Base-by-base conservation (phyloP, 805 yeast genomes). In the Wickerhamiella galacta region DNA sequence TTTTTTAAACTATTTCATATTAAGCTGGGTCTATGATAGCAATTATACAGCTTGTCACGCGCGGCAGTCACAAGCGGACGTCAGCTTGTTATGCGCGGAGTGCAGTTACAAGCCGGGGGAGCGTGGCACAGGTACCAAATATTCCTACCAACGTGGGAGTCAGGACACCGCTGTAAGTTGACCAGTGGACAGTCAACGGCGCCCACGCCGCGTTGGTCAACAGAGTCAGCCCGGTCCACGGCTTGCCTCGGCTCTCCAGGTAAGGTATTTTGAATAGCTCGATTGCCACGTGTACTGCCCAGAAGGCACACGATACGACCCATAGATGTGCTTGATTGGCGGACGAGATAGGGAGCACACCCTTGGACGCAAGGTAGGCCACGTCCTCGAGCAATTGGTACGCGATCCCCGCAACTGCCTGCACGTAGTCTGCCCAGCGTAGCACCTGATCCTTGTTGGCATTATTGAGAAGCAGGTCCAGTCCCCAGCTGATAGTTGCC, bases 131-230 rank as follows among this genome's bases (percentile, higher is more conserved):
- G 2, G 61, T 41, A 2, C 65, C 65, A 19, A 60, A 38, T 18
- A 51, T 25, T 2, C 65, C 65, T 4, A 60, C 63, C 19, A 39
- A 37, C 23, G 42, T 37, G 16, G 53, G 52, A 17, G 34, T 35
- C 16, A 57, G 36, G 16, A 52, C 37, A 1, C 65, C 65, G 3
- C 32, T 37, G 32, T 50, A 48, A 8, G 53, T 39, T 3, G 63
- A 56, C 65, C 65, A 60, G 42, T 60, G 65, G 25, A 55, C 42
- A 3, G 64, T 54, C 29, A 60, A 42, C 4, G 65, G 65, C 24
- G 56, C 46, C 50, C 60, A 61, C 14, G 58, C 56, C n/a, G 52
- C 37, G 37, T 58, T 57, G 36, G 53, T 52, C 11, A 52, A 33
- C 15, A 58, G 37, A 24, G 42, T 39, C 28, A 46, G 42, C 23